Base-by-base conservation (phyloP, 805 yeast genomes). In the Zygoascus tannicola region DNA sequence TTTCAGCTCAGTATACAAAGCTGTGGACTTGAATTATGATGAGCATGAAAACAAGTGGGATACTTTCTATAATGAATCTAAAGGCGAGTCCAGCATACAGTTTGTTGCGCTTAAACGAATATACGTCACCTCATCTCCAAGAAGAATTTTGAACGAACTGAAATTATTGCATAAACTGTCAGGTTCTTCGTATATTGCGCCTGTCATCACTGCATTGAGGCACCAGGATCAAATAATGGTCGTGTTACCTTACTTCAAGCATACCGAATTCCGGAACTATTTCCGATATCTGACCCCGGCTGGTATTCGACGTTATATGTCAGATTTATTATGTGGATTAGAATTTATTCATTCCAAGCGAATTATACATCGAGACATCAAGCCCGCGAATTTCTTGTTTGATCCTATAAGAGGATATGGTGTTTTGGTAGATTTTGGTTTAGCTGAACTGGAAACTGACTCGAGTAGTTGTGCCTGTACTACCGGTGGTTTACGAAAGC, bases 101-200 rank as follows among this genome's bases (percentile, higher is more conserved):
- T 45, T 69, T 41, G 97, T 92, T 45, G 99, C 99, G 1, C 68
- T 92, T 52, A 92, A 92, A 60, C 77, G 92, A 56, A 86, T 92
- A 38, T 88, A 90, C 61, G 97, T 88, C 18, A 92, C 98, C 0
- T 85, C 96, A 1, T 86, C 97, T 5, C 97, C 97, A 0, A 80
- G 78, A 50, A 74, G 99, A 62, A 90, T 92, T 36, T 78, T 76
- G 54, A 88, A 88, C 60, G 99, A 92, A 62, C 72, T 92, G 50
- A 81, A 81, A 50, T 66, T 92, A 38, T 69, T 92, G 26, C 34
- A 43, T 15, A 41, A 49, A 2, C 44, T 56, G 16, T 22, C 35
- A 3, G 52, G 47, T 12, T 32, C 46, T 23, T 69, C 75, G 0
- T 76, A 80, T 50, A 86, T 92, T 23, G 95, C 95, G 1, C 95